Conservation (phyloP, 805 yeast genomes). For the Myxozyma udenii region DNA sequence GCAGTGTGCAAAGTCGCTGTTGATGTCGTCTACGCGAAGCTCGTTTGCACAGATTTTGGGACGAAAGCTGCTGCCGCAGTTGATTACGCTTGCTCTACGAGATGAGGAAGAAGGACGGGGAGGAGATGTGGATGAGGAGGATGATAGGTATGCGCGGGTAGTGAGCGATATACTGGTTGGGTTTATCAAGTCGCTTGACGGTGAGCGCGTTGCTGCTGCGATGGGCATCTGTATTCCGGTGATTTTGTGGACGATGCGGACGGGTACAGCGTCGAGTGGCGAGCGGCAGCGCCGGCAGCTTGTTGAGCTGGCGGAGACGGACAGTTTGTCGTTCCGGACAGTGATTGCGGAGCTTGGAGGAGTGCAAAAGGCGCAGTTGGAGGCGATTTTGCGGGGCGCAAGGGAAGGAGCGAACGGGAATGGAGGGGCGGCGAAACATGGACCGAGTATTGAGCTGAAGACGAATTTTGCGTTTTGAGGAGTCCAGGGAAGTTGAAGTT, state of each 20-base stretch:
- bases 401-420: background rate
- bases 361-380: slow-evolving; percentile 30
- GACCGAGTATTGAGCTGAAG: slow-evolving; percentile 23
- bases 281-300: slow-evolving; percentile 29
- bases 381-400: slow-evolving; percentile 26
- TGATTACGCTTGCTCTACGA: slow-evolving; percentile 40
- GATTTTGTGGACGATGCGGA: slow-evolving; percentile 25
- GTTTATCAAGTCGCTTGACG: slow-evolving; percentile 43
- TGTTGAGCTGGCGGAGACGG: slow-evolving; percentile 35
- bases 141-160: slow-evolving; percentile 23
- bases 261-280: slow-evolving; percentile 4
- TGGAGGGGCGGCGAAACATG: background rate
- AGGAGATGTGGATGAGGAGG: slow-evolving; percentile 39
- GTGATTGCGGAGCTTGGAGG: slow-evolving; percentile 48
- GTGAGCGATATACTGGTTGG: slow-evolving; percentile 51
- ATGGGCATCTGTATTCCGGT: slow-evolving; percentile 35
- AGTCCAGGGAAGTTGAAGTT: too few species aligned
- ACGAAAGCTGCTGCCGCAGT: slow-evolving; percentile 46
- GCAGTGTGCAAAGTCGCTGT: slow-evolving; percentile 61
- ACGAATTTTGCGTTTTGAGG: slow-evolving; percentile 15
- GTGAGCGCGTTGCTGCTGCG: slow-evolving; percentile 37
- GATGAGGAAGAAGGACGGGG: slow-evolving; percentile 20
- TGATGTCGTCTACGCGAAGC: slow-evolving; percentile 40
- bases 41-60: slow-evolving; percentile 42
- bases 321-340: slow-evolving; percentile 37